Conservation (phyloP, 495 filamentous ascomycete genomes). For the Podospora didyma region DNA sequence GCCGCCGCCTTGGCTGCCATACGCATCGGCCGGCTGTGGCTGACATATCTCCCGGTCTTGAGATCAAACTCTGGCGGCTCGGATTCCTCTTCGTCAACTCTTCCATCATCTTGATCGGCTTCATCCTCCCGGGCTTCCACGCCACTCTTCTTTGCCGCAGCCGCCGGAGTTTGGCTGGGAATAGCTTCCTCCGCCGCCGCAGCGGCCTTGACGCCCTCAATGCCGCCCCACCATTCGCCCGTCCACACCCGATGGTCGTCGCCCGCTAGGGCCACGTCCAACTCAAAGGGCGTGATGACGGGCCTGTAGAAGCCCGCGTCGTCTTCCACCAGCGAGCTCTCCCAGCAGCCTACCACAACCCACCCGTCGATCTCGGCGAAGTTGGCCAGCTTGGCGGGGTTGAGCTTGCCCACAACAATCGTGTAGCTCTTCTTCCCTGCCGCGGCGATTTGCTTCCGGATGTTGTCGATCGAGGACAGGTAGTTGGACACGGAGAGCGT, state of each 20-base stretch:
- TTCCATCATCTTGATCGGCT: constrained; percentile 28
- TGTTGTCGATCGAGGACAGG: constrained; percentile 68
- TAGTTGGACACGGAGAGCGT: constrained; percentile 91
- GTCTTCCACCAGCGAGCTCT: constrained; percentile 82
- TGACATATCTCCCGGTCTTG: constrained; percentile 80
- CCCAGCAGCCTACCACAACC: constrained; percentile 98
- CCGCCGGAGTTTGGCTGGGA: not conserved
- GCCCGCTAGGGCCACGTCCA: constrained; percentile 65
- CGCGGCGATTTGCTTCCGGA: constrained; percentile 63
- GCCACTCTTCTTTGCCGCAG: constrained; percentile 7
- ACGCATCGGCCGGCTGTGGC: constrained; percentile 74
- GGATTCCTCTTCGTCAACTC: constrained; percentile 40
- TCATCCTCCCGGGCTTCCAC: constrained; percentile 12
- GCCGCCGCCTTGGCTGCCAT: constrained; percentile 7
- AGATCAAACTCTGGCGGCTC: constrained; percentile 89
- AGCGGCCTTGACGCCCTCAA: constrained; percentile 47
- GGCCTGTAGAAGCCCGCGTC: constrained; percentile 76
- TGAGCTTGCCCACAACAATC: constrained; percentile 94
- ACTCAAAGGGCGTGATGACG: constrained; percentile 88
- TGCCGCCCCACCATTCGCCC: constrained; percentile 72
- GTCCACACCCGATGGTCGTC: constrained; percentile 73
- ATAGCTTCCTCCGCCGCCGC: not conserved
- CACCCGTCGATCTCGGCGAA: constrained; percentile 92
- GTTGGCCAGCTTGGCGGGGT: constrained; percentile 93
- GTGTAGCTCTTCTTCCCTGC: constrained; percentile 92